A percentile compares a stretch with the other conserved stretches of the same genome.
These are phyloP conservation scores for Fragaria ananassa DNA, from an alignment of 306 rosid species.

Conservation along the genomic window DNA sequence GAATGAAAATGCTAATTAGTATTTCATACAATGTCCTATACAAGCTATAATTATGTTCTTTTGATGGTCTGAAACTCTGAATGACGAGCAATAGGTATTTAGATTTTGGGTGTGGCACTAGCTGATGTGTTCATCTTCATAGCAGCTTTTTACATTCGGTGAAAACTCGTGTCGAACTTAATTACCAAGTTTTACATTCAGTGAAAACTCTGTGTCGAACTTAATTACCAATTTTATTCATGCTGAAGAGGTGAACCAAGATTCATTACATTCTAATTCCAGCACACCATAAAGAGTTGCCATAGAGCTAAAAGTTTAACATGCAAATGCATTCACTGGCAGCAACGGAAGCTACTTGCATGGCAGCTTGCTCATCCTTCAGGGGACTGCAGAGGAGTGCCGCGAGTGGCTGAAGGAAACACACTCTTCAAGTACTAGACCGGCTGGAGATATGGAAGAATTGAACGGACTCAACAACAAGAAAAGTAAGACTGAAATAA, in stretches of 20 bases:
- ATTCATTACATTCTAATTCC: neutral
- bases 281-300: neutral
- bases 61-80: neutral
- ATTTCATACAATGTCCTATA: neutral
- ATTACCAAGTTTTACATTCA: too few species aligned
- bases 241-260: too few species aligned
- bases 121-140: too few species aligned
- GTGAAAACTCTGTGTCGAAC: too few species aligned
- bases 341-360: constrained; percentile 69
- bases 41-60: neutral
- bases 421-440: neutral
- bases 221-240: too few species aligned
- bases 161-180: too few species aligned
- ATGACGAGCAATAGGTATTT: neutral
- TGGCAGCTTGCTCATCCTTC: constrained; percentile 88
- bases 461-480: neutral
- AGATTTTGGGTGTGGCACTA: too few species aligned
- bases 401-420: constrained; percentile 63
- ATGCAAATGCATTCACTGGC: constrained; percentile 25
- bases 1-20: neutral
- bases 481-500: neutral
- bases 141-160: too few species aligned
- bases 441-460: neutral
- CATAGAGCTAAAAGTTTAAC: neutral
- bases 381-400: constrained; percentile 64